phyloP scores from a whole-genome alignment of 257 asterid genomes.

The Przewalskia tangutica region DNA sequence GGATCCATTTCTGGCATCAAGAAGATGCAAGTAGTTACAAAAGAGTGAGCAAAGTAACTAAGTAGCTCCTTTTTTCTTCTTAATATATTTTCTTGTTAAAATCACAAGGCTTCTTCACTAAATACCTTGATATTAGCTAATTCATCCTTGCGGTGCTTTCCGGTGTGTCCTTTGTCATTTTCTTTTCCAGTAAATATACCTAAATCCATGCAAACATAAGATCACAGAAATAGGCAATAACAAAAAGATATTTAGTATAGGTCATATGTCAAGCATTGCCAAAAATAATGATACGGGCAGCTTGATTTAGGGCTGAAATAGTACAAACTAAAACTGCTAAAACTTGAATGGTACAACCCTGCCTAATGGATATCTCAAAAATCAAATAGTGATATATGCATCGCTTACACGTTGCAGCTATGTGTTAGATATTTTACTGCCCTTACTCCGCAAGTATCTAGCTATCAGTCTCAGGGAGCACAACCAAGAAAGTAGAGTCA shows the following conservation, averaged over 20 bases:
- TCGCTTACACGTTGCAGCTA: not conserved
- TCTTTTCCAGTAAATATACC: constrained; percentile 42
- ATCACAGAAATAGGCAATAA: not conserved
- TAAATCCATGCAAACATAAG: constrained; percentile 12
- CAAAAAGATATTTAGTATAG: not conserved
- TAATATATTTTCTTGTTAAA: not conserved
- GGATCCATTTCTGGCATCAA: no score
- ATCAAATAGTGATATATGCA: not conserved
- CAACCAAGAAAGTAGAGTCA: not conserved
- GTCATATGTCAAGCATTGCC: not conserved
- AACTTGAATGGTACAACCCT: not conserved
- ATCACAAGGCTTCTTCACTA: not conserved
- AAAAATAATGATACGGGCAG: not conserved
- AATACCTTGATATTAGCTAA: not conserved
- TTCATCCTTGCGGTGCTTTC: not conserved
- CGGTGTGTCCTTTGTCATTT: constrained; percentile 21
- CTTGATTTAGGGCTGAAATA: not conserved
- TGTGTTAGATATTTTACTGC: not conserved
- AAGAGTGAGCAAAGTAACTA: no score
- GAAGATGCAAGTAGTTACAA: no score
- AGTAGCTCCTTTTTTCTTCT: not conserved
- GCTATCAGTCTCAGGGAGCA: not conserved
- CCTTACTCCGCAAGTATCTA: not conserved
- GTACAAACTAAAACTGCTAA: not conserved
- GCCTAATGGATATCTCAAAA: not conserved